A percentile compares a stretch with the other conserved stretches of the same genome.
Evolutionary conservation across 345 rosid genomes (phyloP).

Genomic region (Ricinus communis): DNA sequence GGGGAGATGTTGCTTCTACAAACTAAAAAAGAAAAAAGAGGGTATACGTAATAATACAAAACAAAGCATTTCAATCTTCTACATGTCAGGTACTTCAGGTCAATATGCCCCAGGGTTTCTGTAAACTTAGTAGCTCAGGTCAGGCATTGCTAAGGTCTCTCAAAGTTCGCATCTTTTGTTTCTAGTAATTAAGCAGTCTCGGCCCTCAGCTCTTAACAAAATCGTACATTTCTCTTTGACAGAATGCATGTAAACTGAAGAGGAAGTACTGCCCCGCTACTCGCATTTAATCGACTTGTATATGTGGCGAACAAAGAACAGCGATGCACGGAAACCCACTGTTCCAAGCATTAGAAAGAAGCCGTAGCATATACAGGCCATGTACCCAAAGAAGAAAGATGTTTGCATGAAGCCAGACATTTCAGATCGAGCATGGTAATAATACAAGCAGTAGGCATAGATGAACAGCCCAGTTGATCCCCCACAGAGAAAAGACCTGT

Average conservation of each 20-base stretch:
- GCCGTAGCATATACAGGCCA: constrained; percentile 52
- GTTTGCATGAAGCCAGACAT: constrained; percentile 56
- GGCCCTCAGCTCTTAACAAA: neutral
- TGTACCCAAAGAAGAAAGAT: constrained; percentile 55
- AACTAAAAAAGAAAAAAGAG: too few relatives aligned
- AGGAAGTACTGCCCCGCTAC: neutral
- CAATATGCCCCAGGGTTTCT: too few relatives aligned
- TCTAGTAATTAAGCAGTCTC: neutral
- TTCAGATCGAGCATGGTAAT: constrained; percentile 42
- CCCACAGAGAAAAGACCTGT: constrained; percentile 48
- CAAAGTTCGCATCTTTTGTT: neutral
- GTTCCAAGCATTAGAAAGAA: constrained; percentile 51
- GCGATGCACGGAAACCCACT: constrained; percentile 44
- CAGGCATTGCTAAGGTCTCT: neutral
- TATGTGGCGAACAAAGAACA: constrained; percentile 48
- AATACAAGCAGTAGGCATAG: constrained; percentile 47
- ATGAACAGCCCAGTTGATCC: constrained; percentile 50
- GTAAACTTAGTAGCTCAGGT: too few relatives aligned
- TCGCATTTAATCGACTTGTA: constrained; percentile 47
- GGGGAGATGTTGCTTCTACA: too few relatives aligned
- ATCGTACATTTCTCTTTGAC: neutral
- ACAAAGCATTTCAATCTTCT: too few relatives aligned
- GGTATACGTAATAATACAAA: too few relatives aligned
- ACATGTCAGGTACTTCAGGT: too few relatives aligned
- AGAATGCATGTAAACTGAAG: neutral